Evolutionary conservation across 192 early-diverging fungal genomes (phyloP).

Genomic region (Glomus cerebriforme): DNA sequence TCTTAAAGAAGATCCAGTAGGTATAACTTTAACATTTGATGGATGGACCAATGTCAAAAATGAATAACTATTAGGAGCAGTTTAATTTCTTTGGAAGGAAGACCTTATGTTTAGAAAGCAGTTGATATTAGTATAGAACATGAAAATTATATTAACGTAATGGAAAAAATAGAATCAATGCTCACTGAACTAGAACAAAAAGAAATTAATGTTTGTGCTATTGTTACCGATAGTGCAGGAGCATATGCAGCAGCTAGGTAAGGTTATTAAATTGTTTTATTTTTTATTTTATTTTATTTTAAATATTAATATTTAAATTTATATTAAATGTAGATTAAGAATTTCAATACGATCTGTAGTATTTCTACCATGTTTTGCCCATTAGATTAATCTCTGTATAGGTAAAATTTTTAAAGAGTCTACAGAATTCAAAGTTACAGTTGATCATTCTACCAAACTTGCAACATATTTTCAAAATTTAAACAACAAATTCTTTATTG

Average conservation of each 20-base stretch:
- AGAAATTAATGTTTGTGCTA: background rate
- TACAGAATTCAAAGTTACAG: background rate
- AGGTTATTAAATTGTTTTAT: background rate
- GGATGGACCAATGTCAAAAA: background rate
- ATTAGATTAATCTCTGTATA: too few relatives aligned
- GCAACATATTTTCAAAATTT: constrained; percentile 17
- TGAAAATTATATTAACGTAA: background rate
- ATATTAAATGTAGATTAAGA: constrained; percentile 10
- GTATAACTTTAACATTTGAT: background rate
- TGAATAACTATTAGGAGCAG: background rate
- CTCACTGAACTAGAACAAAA: background rate
- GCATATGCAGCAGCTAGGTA: constrained; percentile 9
- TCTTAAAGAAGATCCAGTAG: background rate
- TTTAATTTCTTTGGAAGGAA: background rate
- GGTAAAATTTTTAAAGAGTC: constrained; percentile 6
- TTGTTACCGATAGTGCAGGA: constrained; percentile 13
- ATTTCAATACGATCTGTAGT: background rate
- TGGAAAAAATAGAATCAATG: background rate
- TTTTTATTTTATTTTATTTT: background rate
- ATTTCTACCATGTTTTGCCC: constrained; percentile 3
- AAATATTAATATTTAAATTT: background rate
- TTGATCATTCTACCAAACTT: background rate
- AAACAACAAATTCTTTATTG: constrained; percentile 12
- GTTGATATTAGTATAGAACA: background rate
- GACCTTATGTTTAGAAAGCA: background rate